Base-by-base conservation (phyloP, 805 yeast species). In the Wickerhamomyces pijperi region DNA sequence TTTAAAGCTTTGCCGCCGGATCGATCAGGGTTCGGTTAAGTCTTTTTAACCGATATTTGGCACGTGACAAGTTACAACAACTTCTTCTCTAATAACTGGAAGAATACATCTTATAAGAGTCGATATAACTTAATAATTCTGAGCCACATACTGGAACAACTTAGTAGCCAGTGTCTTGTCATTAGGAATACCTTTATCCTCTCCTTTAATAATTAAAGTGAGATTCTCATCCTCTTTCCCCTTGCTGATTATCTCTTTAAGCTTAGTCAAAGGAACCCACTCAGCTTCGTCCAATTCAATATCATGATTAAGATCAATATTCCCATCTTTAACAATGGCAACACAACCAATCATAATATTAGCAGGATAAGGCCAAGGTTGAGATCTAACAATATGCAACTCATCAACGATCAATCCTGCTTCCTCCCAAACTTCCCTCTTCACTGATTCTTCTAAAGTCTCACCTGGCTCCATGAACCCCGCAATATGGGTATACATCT, bases 331-430 rank as follows among this genome's bases (percentile, higher is more conserved):
- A 47, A 77, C 74, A 3, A 78, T 78, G 7, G 85, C 92, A 23
- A 76, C 61, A 59, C 97, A 88, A 6, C 97, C 97, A 46, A 90
- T 70, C 97, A 90, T 90, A 47, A 90, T 64, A 55, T 81, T 86
- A 1, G 83, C 85, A 1, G 97, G 97, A 59, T 76, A 90, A n/a
- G 97, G 97, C 97, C 97, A 90, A 5, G 97, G 97, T 62, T 90
- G 97, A 11, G 92, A 74, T 48, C 76, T 66, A 23, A 80, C 65
- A 39, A 88, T 69, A 35, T 67, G 56, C 17, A 90, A 83, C 3
- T 70, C 57, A 13, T 63, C 61, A 18, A 70, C 63, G 4, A 56
- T 46, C 21, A 86, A 78, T 3, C 97, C 97, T 5, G 96, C 76
- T 59, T 90, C 97, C 56, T 90, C 97, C 86, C 92, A 87, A 19